These are phyloP conservation scores for Alternaria gaisen DNA, from an alignment of 2,329 filamentous ascomycete species.

Conservation along the genomic window DNA sequence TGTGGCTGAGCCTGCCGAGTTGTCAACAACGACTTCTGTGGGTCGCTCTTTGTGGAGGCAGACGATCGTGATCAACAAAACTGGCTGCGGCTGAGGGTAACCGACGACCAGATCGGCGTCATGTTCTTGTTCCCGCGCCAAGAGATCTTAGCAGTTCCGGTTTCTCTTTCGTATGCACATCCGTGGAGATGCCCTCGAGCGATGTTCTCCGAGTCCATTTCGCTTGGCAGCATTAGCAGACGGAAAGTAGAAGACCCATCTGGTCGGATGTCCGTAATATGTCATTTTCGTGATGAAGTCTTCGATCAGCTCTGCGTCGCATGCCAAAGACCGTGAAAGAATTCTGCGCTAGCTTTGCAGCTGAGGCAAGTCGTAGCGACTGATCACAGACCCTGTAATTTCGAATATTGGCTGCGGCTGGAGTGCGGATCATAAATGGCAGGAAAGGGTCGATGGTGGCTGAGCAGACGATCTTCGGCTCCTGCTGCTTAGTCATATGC, in stretches of 20 bases:
- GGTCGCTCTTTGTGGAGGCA: not conserved
- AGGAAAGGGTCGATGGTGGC: constrained; percentile 10
- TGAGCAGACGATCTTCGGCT: constrained; percentile 10
- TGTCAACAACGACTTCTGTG: not conserved
- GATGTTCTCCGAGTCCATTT: not conserved
- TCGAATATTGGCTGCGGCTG: not conserved
- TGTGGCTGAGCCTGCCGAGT: constrained; percentile 1
- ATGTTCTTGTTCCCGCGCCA: constrained; percentile 13
- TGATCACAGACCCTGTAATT: not conserved
- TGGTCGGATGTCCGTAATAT: not conserved
- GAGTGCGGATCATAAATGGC: not conserved
- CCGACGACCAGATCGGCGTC: constrained; percentile 1
- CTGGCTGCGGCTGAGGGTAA: constrained; percentile 2
- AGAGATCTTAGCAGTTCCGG: constrained; percentile 13
- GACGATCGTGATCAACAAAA: constrained; percentile 5
- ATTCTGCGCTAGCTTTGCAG: not conserved
- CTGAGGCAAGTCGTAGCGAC: not conserved
- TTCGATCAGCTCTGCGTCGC: not conserved
- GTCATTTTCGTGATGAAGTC: not conserved
- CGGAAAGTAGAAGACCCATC: constrained; percentile 2
- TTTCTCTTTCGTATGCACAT: constrained; percentile 11
- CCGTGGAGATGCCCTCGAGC: not conserved
- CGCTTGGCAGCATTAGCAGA: constrained; percentile 6
- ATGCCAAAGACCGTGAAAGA: no score
- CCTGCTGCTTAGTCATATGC: constrained; percentile 6